A percentile compares a stretch with the other conserved stretches of the same genome.
phyloP scores from a whole-genome alignment of 306 rosid genomes.

The Calophaca sinica region DNA sequence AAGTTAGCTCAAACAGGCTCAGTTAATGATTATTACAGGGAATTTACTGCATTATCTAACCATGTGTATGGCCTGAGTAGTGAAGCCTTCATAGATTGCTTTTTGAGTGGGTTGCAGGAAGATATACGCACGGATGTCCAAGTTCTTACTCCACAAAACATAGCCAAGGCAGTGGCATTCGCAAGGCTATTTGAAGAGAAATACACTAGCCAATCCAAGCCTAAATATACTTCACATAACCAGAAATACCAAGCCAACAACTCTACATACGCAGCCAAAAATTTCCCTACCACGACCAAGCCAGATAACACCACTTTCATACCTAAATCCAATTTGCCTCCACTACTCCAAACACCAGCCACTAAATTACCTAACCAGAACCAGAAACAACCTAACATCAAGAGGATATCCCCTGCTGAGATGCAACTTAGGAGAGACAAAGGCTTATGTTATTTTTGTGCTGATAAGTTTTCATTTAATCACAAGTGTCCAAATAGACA shows the following conservation, averaged over 20 bases:
- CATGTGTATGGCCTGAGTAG: too few species aligned
- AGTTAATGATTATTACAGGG: too few species aligned
- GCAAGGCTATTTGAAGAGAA: not conserved
- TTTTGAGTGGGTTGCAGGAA: too few species aligned
- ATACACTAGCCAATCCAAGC: not conserved
- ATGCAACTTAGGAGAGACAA: not conserved
- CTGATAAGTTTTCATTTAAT: not conserved
- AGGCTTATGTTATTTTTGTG: not conserved
- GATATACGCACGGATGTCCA: too few species aligned
- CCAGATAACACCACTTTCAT: too few species aligned
- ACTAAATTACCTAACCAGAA: not conserved
- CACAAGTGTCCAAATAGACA: not conserved
- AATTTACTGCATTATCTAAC: too few species aligned
- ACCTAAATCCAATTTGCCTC: not conserved
- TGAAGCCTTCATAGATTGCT: too few species aligned
- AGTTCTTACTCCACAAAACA: not conserved
- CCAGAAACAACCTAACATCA: not conserved
- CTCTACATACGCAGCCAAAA: not conserved
- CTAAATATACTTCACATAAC: too few species aligned
- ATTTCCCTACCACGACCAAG: too few species aligned
- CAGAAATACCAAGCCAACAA: not conserved
- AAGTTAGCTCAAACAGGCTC: too few species aligned
- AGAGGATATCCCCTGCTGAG: not conserved
- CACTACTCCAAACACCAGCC: not conserved
- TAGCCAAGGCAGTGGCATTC: not conserved